These are phyloP conservation scores for Rhodotorula glutinis DNA, from an alignment of 1,284 basidiomycete genomes.

Conservation along the genomic window DNA sequence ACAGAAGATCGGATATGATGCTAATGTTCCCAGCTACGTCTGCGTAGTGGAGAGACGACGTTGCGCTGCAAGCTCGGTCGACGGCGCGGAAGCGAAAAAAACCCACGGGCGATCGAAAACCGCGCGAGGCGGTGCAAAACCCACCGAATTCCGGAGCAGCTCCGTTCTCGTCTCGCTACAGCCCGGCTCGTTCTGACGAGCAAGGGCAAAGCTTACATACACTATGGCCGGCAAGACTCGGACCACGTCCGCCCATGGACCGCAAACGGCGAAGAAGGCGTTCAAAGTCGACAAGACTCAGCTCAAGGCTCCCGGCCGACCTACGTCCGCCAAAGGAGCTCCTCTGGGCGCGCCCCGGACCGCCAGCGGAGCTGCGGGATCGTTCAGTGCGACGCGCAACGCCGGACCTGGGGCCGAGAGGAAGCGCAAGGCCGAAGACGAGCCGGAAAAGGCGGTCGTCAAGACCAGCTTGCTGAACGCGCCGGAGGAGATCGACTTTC, in stretches of 20 bases:
- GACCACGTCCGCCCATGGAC: slow-evolving; percentile 32
- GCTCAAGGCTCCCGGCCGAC: not conserved
- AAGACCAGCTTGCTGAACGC: slow-evolving; percentile 28
- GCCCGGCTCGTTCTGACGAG: not conserved
- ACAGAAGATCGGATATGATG: no score
- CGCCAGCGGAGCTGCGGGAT: no score
- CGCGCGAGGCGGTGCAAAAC: not conserved
- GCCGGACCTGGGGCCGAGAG: slow-evolving; percentile 1
- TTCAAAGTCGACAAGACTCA: slow-evolving; percentile 25
- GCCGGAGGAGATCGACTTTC: slow-evolving; percentile 80
- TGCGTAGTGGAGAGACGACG: not conserved
- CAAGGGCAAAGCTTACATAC: not conserved
- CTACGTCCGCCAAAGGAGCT: slow-evolving; percentile 3
- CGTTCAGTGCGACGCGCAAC: not conserved
- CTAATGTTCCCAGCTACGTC: no score
- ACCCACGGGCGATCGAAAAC: not conserved
- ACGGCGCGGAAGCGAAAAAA: not conserved
- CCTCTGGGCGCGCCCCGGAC: not conserved
- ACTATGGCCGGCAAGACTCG: slow-evolving; percentile 34
- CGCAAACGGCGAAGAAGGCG: slow-evolving; percentile 22
- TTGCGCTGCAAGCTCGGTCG: not conserved
- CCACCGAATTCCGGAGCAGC: no score
- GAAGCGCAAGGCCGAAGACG: slow-evolving; percentile 27
- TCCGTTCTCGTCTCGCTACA: no score
- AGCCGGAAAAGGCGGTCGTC: slow-evolving; percentile 29